Conservation (phyloP, 495 filamentous ascomycete genomes). For the Penicillium alfredii region DNA sequence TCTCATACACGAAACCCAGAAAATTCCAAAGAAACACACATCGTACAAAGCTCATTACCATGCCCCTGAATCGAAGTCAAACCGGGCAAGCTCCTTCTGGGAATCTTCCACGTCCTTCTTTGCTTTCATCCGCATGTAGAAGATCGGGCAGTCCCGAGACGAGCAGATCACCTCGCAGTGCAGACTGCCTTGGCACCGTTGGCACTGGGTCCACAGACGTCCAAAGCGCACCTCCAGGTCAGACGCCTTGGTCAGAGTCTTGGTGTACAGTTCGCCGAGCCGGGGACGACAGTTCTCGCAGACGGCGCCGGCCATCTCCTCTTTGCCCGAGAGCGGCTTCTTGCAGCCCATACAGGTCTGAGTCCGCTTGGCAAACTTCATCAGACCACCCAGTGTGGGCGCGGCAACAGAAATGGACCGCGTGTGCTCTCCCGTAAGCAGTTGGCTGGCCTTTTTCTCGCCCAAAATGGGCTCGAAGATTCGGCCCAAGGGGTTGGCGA, state of each 20-base stretch:
- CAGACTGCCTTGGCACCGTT: slow-evolving; percentile 94
- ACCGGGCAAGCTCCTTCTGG: slow-evolving; percentile 82
- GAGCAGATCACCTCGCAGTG: slow-evolving; percentile 98
- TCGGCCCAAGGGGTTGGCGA: slow-evolving; percentile 84
- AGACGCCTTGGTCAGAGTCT: slow-evolving; percentile 75
- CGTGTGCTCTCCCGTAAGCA: slow-evolving; percentile 87
- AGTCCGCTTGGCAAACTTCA: slow-evolving; percentile 97
- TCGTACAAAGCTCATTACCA: slow-evolving; percentile 41
- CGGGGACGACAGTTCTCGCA: slow-evolving; percentile 79
- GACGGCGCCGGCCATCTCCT: slow-evolving; percentile 79
- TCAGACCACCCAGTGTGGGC: slow-evolving; percentile 82
- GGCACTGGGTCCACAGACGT: slow-evolving; percentile 95
- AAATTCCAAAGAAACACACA: no score
- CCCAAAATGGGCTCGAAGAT: slow-evolving; percentile 98
- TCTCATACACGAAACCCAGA: no score
- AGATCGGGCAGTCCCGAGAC: slow-evolving; percentile 94
- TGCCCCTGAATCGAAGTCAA: slow-evolving; percentile 71
- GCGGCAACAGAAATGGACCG: slow-evolving; percentile 85
- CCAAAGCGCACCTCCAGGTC: slow-evolving; percentile 93
- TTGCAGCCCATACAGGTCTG: slow-evolving; percentile 99
- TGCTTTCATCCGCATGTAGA: slow-evolving; percentile 99
- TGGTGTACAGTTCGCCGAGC: slow-evolving; percentile 89
- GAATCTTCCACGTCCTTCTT: slow-evolving; percentile 98
- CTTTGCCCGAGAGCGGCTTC: slow-evolving; percentile 76
- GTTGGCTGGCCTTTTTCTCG: slow-evolving; percentile 75